Conservation (phyloP, 129 eudicot genomes). For the Flaveria linearis region DNA sequence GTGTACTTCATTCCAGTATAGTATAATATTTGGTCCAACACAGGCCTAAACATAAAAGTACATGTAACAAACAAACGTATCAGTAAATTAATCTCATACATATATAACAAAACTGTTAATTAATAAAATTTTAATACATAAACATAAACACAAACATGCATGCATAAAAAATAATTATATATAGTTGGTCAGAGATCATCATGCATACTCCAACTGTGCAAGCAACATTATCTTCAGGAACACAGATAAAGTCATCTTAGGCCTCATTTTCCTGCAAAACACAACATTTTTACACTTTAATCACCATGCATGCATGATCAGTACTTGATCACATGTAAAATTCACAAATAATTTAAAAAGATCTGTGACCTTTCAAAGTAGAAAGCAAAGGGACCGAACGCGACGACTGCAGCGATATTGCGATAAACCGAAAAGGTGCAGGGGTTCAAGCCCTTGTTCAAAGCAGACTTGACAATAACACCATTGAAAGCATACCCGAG, state of each 20-base stretch:
- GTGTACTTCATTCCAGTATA: conserved; percentile 64
- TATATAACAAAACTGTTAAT: no score
- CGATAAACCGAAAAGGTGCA: conserved; percentile 72
- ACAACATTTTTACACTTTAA: not conserved
- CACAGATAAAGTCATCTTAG: conserved; percentile 54
- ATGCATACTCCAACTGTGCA: conserved; percentile 58
- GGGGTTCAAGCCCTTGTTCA: conserved; percentile 68
- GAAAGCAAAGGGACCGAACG: conserved; percentile 67
- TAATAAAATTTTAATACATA: no score
- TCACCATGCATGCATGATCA: conserved; percentile 13
- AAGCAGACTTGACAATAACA: conserved; percentile 63
- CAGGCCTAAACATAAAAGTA: conserved; percentile 47
- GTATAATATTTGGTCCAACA: conserved; percentile 64
- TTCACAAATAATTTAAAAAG: no score
- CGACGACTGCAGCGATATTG: conserved; percentile 58
- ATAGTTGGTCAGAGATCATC: not conserved
- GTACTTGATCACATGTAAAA: no score
- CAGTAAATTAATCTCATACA: no score
- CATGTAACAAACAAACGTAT: not conserved
- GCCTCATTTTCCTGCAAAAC: conserved; percentile 55
- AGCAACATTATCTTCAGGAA: conserved; percentile 59
- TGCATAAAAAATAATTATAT: not conserved
- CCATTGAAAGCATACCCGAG: conserved; percentile 67
- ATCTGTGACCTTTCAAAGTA: conserved; percentile 57
- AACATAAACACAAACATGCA: no score